A percentile compares a stretch with the other conserved stretches of the same genome.
These are phyloP conservation scores for Cladosporium phlei DNA, from an alignment of 2,329 filamentous ascomycete genomes.

Conservation along the genomic window DNA sequence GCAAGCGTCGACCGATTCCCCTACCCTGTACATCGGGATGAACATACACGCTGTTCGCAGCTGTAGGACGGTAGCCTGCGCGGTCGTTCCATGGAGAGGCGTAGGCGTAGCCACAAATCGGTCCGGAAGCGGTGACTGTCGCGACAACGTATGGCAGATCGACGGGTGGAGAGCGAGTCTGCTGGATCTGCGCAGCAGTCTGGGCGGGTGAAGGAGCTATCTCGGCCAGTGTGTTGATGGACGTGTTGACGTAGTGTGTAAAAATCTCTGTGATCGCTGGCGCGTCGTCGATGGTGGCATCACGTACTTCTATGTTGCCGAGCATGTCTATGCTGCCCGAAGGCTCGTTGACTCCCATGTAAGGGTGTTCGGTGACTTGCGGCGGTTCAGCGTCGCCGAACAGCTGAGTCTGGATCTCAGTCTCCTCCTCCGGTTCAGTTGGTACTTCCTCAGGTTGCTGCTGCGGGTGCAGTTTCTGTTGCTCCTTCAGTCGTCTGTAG, in stretches of 20 bases:
- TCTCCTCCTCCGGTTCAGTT: background rate
- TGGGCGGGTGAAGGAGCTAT: conserved; percentile 5
- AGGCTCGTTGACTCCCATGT: background rate
- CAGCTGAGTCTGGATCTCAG: background rate
- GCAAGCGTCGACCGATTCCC: conserved; percentile 16
- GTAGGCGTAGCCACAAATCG: conserved; percentile 18
- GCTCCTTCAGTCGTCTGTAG: conserved; percentile 9
- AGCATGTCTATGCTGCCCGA: conserved; percentile 1
- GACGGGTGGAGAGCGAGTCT: conserved; percentile 4
- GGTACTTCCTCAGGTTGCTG: background rate
- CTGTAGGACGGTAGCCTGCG: conserved; percentile 17
- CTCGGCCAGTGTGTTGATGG: conserved; percentile 17
- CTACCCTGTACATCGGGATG: conserved; percentile 16
- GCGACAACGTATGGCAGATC: conserved; percentile 19
- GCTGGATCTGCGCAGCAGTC: conserved; percentile 8
- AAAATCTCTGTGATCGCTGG: conserved; percentile 15
- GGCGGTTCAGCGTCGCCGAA: background rate
- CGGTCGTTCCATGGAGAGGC: conserved; percentile 18
- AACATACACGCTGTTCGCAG: conserved; percentile 19
- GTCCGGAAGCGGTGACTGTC: conserved; percentile 2
- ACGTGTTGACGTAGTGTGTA: conserved; percentile 18
- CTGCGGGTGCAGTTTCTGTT: conserved; percentile 1
- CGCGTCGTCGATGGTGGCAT: conserved; percentile 12
- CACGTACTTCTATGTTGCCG: conserved; percentile 15
- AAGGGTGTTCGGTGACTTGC: background rate